Base-by-base conservation (phyloP, 2,329 filamentous ascomycete genomes). In the Epichloe uncinata region DNA sequence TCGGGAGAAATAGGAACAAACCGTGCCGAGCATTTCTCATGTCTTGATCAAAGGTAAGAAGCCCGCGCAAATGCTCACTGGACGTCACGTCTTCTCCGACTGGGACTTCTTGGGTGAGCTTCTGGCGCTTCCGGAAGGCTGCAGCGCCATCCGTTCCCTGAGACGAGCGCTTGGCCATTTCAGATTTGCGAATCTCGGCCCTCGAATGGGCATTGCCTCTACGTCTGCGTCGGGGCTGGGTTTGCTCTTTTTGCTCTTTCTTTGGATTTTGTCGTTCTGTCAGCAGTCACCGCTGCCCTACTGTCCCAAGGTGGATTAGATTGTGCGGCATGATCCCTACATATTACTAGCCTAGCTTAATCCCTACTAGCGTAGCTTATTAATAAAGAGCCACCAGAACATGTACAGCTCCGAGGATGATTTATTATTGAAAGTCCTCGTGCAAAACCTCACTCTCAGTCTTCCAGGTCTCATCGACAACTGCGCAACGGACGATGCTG, bases 21-120 rank as follows among this genome's bases (percentile, higher is more conserved):
- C 77, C 83, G 67, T 85, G 84, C 63, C 84, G 78, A 59, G 83
- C 74, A 66, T 79, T 73, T 60, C 73, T 69, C 63, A 80, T 67
- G 63, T 88, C 82, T 66, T 88, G 84, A 56, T 85, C 75, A 60
- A 89, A 89, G 50, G 73, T 67, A 40, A 93, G 73, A 42, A 88
- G 72, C 53, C 81, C 74, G 59, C 77, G 77, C 52, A 93, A 72
- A 61, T 93, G 84, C 48, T 79, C 74, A 54, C 76, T 74, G 37
- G 79, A 79, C 45, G 73, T 68, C 44, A 87, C 73, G 37, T 83
- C 77, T 55, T 84, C 80, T 11, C 74, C 75, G 2, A 78, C 75
- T 13, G 78, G 75, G 1, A 73, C 64, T 51, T 80, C 74, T 55
- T 79, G 74, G 5, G 72, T 67, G n/a, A 75, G 66, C 61, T 77